Evolutionary conservation across 164 flowering plant genomes (phyloP), one percentile per base, ranked within the genome.

Genomic region (Malania oleifera): DNA sequence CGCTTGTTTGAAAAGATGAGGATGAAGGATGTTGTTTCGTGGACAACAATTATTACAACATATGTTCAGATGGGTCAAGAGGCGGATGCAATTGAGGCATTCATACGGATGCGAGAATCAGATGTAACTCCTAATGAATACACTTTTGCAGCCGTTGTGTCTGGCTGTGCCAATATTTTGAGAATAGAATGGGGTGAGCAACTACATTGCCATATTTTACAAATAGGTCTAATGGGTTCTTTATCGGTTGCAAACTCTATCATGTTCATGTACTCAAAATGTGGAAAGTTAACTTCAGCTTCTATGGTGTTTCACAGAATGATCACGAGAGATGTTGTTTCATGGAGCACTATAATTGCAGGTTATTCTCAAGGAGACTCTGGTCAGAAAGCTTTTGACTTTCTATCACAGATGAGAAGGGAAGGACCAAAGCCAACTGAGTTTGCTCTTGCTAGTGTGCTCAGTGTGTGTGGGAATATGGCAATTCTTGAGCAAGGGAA

Each of bases 321-420:
- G 85, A 12, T 7, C 8, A 56, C 27, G 28, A 78, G 65, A 69
- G 87, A 86, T 67, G 63, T 82, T 40, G 72, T 88, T 58, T 79
- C 98, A 29, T 91, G 98, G 96, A 91, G 86, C 70, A 78, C 90
- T 1, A 76, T 91, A n/a, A 82, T 91, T 46, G 75, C 80, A 7
- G 86, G 80, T 0, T 79, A 73, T 69, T 73, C 82, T 64, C 91
- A 85, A 64, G 86, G 60, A 44, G 85, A 92, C 18, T 62, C 49
- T 62, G 85, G 75, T 18, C 75, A 74, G 54, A 91, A 86, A 71
- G 91, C 90, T 46, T 86, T 91, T 60, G 71, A 77, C 68, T 71
- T 82, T 66, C 67, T 89, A 5, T 80, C 91, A 28, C 40, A 57
- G 66, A 89, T 91, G 98, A 83, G 96, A 72, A 78, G 65, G 68